A percentile compares a stretch with the other conserved stretches of the same genome.
Evolutionary conservation across 306 rosid genomes (phyloP).

Genomic region (Quillaja saponaria): DNA sequence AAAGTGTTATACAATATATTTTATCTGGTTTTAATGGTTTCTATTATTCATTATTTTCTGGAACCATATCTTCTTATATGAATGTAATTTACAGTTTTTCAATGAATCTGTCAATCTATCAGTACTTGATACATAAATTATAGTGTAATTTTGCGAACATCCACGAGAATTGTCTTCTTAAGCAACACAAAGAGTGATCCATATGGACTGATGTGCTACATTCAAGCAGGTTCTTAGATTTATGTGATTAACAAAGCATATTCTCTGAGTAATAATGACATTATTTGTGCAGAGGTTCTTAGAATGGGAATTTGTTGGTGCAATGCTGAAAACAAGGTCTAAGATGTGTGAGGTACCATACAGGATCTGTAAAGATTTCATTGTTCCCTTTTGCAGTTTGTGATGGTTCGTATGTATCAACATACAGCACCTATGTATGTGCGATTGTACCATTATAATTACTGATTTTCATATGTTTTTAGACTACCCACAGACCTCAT

Average conservation of each 20-base stretch:
- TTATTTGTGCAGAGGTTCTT: conserved; percentile 27
- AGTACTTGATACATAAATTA: too few species aligned
- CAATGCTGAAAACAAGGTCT: conserved; percentile 15
- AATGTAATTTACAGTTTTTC: not conserved
- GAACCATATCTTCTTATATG: not conserved
- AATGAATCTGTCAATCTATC: not conserved
- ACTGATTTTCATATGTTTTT: not conserved
- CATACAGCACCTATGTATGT: too few species aligned
- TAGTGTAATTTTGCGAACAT: too few species aligned
- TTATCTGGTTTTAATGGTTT: not conserved
- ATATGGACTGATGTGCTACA: not conserved
- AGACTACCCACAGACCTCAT: conserved; percentile 26
- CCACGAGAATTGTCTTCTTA: too few species aligned
- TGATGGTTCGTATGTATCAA: too few species aligned
- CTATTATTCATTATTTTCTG: not conserved
- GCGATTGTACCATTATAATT: too few species aligned
- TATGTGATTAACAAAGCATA: too few species aligned
- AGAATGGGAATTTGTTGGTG: conserved; percentile 23
- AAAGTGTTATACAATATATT: not conserved
- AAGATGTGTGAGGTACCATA: conserved; percentile 26
- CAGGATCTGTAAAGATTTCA: not conserved
- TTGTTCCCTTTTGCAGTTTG: too few species aligned
- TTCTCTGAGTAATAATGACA: too few species aligned
- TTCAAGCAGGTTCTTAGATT: not conserved
- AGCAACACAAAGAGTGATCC: too few species aligned